Conservation (phyloP, 768 basidiomycete species). For the Cystobasidium tubakii region DNA sequence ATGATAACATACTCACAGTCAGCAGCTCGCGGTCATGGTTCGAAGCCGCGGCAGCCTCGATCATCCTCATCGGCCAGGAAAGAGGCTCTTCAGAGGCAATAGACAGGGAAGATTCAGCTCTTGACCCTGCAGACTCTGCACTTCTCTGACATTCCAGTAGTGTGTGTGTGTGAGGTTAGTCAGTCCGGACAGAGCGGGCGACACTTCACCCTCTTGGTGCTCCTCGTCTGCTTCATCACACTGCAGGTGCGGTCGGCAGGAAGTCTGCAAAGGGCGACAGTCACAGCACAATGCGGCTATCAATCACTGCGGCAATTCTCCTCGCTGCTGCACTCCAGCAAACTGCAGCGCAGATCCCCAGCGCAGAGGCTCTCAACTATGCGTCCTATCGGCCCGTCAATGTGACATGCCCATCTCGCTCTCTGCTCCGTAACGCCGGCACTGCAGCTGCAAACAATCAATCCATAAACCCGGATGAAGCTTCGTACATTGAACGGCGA, state of each 20-base stretch:
- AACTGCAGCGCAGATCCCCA: neutral
- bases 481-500: conserved; percentile 25
- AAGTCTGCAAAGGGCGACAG: neutral
- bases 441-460: conserved; percentile 2
- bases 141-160: neutral
- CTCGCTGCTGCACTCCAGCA: neutral
- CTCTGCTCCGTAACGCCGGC: conserved; percentile 18
- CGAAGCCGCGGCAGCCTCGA: neutral
- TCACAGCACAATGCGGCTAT: neutral
- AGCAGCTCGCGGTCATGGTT: neutral
- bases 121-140: too few species aligned
- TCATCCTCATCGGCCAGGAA: neutral
- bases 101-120: too few species aligned
- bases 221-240: too few species aligned
- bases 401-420: conserved; percentile 34
- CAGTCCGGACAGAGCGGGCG: too few species aligned
- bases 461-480: conserved; percentile 27
- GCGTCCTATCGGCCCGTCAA: conserved; percentile 16
- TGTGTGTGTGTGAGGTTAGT: too few species aligned
- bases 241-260: too few species aligned
- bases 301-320: neutral
- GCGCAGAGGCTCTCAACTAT: neutral
- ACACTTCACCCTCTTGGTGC: too few species aligned
- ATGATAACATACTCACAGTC: too few species aligned
- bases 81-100: too few species aligned